phyloP scores from a whole-genome alignment of 2,329 filamentous ascomycete species.

The Albophoma yamanashiensis region DNA sequence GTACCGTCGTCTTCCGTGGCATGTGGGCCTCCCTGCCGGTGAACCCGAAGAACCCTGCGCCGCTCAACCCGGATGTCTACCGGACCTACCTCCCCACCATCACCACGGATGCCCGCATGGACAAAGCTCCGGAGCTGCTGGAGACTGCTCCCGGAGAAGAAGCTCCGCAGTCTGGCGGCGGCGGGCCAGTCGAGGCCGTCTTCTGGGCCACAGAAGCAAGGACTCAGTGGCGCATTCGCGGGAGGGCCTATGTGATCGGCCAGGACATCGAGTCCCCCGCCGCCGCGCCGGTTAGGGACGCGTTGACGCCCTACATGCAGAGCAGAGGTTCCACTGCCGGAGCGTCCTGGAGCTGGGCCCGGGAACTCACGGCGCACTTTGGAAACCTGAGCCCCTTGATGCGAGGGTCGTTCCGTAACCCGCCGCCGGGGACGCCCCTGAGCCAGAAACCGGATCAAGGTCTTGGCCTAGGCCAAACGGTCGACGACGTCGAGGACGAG shows the following conservation, averaged over 20 bases:
- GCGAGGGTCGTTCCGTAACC: conserved; percentile 65
- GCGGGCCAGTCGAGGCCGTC: conserved; percentile 67
- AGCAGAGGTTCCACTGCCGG: conserved; percentile 17
- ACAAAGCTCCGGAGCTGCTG: conserved; percentile 66
- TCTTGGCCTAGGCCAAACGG: conserved; percentile 47
- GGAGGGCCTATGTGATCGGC: conserved; percentile 64
- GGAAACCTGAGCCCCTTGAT: conserved; percentile 76
- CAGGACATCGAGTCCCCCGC: conserved; percentile 46
- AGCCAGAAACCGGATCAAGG: conserved; percentile 33
- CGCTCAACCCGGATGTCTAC: conserved; percentile 56
- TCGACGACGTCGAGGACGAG: conserved; percentile 59
- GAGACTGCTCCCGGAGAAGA: background rate
- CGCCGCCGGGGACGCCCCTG: conserved; percentile 55
- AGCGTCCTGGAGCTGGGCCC: conserved; percentile 62
- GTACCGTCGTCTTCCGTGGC: conserved; percentile 77
- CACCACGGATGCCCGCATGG: conserved; percentile 83
- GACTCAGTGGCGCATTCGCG: conserved; percentile 79
- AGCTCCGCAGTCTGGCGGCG: conserved; percentile 39
- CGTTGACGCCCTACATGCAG: conserved; percentile 54
- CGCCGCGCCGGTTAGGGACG: conserved; percentile 41
- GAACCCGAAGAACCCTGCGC: conserved; percentile 63
- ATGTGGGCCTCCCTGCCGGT: conserved; percentile 66
- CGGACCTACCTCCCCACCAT: conserved; percentile 72
- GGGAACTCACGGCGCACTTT: conserved; percentile 78
- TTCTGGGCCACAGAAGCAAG: conserved; percentile 65